Percentiles rank a stretch among this genome's conserved stretches.
Conservation (phyloP, 2,329 filamentous ascomycete species). For the Gaeumannomyces tritici region DNA sequence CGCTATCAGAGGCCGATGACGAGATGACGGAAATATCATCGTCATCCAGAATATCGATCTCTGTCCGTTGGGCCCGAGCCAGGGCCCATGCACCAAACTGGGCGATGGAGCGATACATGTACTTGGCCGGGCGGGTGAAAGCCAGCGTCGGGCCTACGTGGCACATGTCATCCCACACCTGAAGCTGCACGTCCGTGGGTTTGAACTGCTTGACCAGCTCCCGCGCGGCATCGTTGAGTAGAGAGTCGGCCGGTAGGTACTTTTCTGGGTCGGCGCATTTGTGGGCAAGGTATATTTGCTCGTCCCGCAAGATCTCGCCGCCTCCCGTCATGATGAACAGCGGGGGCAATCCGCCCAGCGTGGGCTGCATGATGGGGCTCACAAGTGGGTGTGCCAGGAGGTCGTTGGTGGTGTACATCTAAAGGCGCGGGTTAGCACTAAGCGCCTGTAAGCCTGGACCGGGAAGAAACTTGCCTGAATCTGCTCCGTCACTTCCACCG, state of each 20-base stretch:
- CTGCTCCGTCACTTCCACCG: constrained; percentile 74
- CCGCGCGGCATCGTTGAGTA: constrained; percentile 53
- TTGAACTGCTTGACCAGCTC: constrained; percentile 56
- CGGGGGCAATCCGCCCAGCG: constrained; percentile 81
- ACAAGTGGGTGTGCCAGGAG: constrained; percentile 81
- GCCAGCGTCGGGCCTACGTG: constrained; percentile 90
- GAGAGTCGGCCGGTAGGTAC: constrained; percentile 60
- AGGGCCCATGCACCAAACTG: constrained; percentile 92
- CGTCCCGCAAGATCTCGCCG: constrained; percentile 81
- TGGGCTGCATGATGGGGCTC: constrained; percentile 79
- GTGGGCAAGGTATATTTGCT: constrained; percentile 91
- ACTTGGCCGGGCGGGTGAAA: constrained; percentile 91
- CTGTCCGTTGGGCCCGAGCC: constrained; percentile 66
- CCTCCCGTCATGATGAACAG: constrained; percentile 80
- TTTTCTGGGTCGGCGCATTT: constrained; percentile 78
- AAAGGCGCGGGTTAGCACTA: background rate
- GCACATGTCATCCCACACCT: constrained; percentile 93
- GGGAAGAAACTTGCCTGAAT: constrained; percentile 55
- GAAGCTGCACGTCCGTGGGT: constrained; percentile 85
- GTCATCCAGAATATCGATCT: constrained; percentile 74
- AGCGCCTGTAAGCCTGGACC: background rate
- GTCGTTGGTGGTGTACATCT: constrained; percentile 71
- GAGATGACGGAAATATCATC: constrained; percentile 70
- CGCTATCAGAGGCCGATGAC: constrained; percentile 29
- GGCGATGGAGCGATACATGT: constrained; percentile 86